Evolutionary conservation across 768 basidiomycete genomes (phyloP), one percentile per base, ranked within the genome.

Genomic region (Xerocomellus dryophilus): DNA sequence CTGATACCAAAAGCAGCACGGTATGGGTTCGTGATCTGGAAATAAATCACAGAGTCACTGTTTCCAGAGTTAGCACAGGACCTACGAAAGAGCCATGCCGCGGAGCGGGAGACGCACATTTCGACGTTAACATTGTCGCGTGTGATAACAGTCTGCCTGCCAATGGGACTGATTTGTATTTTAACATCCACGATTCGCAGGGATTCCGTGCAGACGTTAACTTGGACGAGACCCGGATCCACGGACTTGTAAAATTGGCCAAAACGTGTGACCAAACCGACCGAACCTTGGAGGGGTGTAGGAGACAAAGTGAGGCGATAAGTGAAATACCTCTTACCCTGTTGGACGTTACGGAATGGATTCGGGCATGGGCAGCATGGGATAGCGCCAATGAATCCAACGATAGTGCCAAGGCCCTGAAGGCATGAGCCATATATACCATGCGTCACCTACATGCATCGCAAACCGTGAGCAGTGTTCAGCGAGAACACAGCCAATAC

Each of bases 221-320:
- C 86, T 62, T 93, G 83, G 47, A 88, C 89, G 32, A 97, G 80
- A 53, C 95, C 94, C 1, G 92, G 94, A 66, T 96, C 93, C 62
- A 95, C 93, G 8, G 91, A 86, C 73, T 90, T 93, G 83, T 96
- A 96, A 80, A 98, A 96, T 67, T 96, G 83, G 45, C 95, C 95
- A 64, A 98, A 98, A 54, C 93, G 86, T 34, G 90, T 86, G 65
- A 98, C 85, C 54, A 98, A 79, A 51, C 95, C 95, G 60, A 95
- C 92, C 51, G 86, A 85, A 27, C 93, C 91, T 90, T 56, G 43
- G 50, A 53, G 23, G 18, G 41, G 11, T 21, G 36, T 66, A 35
- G 72, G 47, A 65, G 62, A 59, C 25, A 42, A 36, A 49, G 56
- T 35, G 18, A 27, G 47, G 35, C 25, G 48, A 31, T 18, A 50